Evolutionary conservation across 2,329 filamentous ascomycete species (phyloP), one percentile per base, ranked within the genome.

Genomic region (Penicillium italicum): DNA sequence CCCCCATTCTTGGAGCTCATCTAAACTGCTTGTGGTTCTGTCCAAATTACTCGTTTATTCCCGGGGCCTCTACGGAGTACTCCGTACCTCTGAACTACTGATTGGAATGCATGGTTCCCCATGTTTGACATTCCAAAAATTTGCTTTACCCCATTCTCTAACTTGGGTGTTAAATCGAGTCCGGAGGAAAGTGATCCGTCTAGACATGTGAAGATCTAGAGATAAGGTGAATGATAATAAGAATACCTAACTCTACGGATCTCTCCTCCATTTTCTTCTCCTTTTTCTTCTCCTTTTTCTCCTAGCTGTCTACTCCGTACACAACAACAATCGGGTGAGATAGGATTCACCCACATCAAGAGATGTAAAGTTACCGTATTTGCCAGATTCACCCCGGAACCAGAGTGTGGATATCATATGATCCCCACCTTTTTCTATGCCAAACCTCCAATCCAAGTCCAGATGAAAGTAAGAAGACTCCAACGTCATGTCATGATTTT

Each of bases 211-310:
- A 50, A 50, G 20, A 34, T 26, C 16, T 10, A 57, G 50, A 55
- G 45, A 55, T 58, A 54, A 36, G 47, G 30, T 40, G 48, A 48
- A 53, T 53, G 56, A 61, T 57, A 61, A 64, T 65, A 34, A 36
- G 52, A 64, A 65, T 50, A 62, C 57, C 62, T 62, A 62, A 60
- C n/a, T n/a, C n/a, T n/a, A n/a, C n/a, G n/a, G n/a, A n/a, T n/a
- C n/a, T n/a, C n/a, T n/a, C n/a, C n/a, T n/a, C n/a, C n/a, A n/a
- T n/a, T n/a, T n/a, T n/a, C n/a, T n/a, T n/a, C n/a, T n/a, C n/a
- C n/a, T n/a, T n/a, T n/a, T n/a, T n/a, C 6, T 52, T 59, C 40
- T 62, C 60, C 61, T 24, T 52, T 62, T 53, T 49, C 30, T 59
- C 55, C 55, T 59, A 58, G 59, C n/a, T 31, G 28, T 31, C 28